Evolutionary conservation across 1,139 yeast genomes (phyloP), one percentile per base, ranked within the genome.

Genomic region (Hanseniaspora sp.): DNA sequence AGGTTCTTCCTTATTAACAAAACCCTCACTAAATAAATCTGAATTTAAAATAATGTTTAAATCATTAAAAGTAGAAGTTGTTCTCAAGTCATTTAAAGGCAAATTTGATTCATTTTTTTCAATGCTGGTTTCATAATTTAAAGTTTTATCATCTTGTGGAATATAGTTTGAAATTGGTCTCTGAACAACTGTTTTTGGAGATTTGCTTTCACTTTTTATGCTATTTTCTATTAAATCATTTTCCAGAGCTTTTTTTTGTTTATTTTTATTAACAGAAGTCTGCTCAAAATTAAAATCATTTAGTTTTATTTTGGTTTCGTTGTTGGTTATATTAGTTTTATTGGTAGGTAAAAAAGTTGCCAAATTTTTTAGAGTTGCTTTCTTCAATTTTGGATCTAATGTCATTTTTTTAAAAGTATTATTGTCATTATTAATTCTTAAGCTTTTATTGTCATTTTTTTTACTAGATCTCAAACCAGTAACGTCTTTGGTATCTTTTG

Each of bases 371-470:
- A 47, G 12, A 9, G 55, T 53, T 3, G 46, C 35, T 28, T 53
- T 44, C 18, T 53, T 53, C 17, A 53, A n/a, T 15, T 35, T 53
- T 9, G 55, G 55, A 43, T 53, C 55, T n/a, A 53, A 46, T 30
- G 46, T 53, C 46, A 53, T 39, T 33, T 45, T 53, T 9, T 31
- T 46, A 40, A 53, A 53, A 12, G 38, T 15, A 40, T 47, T 53
- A 15, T 53, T 33, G 1, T 17, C 33, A 15, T 42, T 23, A 41
- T 18, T 23, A 40, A 23, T 31, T 33, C 40, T 8, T 13, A 18
- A 47, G 5, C 33, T 45, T 1, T 47, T 23, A 30, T 29, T 33
- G 29, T 48, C 31, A 18, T 30, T 7, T 7, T 51, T 46, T 15
- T 53, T 41, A 48, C 23, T 15, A 12, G 40, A 12, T 13, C 35